A percentile compares a stretch with the other conserved stretches of the same genome.
phyloP scores from a whole-genome alignment of 352 stramenopile species.

The Phytophthora melonis region DNA sequence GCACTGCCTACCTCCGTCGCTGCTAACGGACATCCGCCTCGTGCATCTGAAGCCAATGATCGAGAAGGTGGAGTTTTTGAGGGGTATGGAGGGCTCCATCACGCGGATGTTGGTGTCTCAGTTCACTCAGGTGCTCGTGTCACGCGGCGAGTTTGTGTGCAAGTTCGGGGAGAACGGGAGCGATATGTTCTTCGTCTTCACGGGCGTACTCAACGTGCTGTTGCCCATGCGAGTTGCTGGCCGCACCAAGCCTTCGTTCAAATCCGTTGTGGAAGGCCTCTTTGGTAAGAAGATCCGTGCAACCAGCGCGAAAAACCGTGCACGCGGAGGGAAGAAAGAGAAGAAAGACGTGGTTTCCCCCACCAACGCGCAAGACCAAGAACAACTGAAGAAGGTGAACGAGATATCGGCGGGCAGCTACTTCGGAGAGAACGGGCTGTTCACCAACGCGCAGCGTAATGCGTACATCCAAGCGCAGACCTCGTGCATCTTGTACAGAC shows the following conservation, averaged over 20 bases:
- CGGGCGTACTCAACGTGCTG: slow-evolving; percentile 53
- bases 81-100: slow-evolving; percentile 56
- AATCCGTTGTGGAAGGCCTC: neutral
- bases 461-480: slow-evolving; percentile 55
- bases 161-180: slow-evolving; percentile 60
- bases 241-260: neutral
- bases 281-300: neutral
- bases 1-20: slow-evolving; percentile 59
- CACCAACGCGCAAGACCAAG: neutral
- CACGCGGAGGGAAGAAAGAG: neutral
- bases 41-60: slow-evolving; percentile 74
- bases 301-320: neutral
- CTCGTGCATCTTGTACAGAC: slow-evolving; percentile 68
- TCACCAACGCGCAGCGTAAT: slow-evolving; percentile 56
- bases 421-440: slow-evolving; percentile 75
- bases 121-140: slow-evolving; percentile 63
- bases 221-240: slow-evolving; percentile 23
- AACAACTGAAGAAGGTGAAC: slow-evolving; percentile 57
- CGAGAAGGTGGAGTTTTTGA: slow-evolving; percentile 64
- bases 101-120: slow-evolving; percentile 73
- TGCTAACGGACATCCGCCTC: slow-evolving; percentile 70
- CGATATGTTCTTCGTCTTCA: slow-evolving; percentile 84
- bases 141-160: slow-evolving; percentile 66
- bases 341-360: neutral
- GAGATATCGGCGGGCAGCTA: slow-evolving; percentile 60